These are phyloP conservation scores for Lichtheimia ornata DNA, from an alignment of 371 early-diverging fungal species.

Conservation along the genomic window DNA sequence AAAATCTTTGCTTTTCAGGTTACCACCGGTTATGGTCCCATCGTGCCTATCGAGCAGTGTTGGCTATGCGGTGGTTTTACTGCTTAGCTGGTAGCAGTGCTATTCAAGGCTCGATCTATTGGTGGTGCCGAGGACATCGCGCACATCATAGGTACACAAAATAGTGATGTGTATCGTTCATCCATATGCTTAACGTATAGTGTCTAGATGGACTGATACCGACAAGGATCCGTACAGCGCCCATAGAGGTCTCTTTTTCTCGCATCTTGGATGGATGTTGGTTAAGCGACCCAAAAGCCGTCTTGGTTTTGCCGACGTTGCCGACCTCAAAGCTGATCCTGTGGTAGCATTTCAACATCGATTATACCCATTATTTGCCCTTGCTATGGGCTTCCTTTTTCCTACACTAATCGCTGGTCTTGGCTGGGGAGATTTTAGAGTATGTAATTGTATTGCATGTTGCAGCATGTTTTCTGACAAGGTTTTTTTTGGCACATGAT, in stretches of 20 bases:
- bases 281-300: constrained; percentile 70
- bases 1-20: constrained; percentile 28
- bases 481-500: background rate
- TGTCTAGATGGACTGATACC: constrained; percentile 76
- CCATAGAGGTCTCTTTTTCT: constrained; percentile 82
- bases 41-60: constrained; percentile 68
- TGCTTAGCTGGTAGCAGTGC: constrained; percentile 75
- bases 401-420: constrained; percentile 83
- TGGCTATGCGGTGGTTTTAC: constrained; percentile 57
- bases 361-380: constrained; percentile 73
- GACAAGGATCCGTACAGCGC: constrained; percentile 90
- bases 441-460: constrained; percentile 10
- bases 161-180: background rate
- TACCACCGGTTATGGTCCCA: constrained; percentile 87
- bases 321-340: constrained; percentile 81
- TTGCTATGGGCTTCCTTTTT: constrained; percentile 71
- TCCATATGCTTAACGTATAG: background rate
- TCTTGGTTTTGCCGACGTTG: constrained; percentile 81
- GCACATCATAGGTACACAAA: constrained; percentile 73
- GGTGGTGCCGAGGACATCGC: constrained; percentile 89
- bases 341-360: constrained; percentile 84
- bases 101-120: constrained; percentile 80
- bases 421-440: constrained; percentile 87
- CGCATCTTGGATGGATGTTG: constrained; percentile 93
- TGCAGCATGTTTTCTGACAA: background rate